phyloP scores from a whole-genome alignment of 768 basidiomycete genomes.

The Rhizopogon sp. region DNA sequence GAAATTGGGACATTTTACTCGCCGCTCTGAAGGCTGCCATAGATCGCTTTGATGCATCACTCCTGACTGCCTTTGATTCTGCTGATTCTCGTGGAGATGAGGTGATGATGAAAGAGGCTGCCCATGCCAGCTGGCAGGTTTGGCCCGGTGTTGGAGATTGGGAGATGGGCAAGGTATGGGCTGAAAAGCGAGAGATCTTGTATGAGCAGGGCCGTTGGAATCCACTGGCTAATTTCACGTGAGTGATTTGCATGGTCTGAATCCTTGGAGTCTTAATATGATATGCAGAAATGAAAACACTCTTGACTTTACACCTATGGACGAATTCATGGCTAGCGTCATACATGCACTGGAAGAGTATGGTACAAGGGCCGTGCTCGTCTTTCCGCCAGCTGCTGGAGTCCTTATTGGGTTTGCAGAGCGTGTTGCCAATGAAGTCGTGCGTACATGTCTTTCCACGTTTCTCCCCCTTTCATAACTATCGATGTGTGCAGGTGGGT shows the following conservation, averaged over 20 bases:
- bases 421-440: conserved; percentile 80
- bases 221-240: conserved; percentile 79
- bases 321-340: conserved; percentile 74
- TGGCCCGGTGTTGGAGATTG: conserved; percentile 53
- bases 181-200: conserved; percentile 92
- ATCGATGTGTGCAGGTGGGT: conserved; percentile 50
- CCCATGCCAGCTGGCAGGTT: conserved; percentile 83
- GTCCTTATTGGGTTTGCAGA: conserved; percentile 83
- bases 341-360: conserved; percentile 64
- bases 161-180: conserved; percentile 95
- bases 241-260: conserved; percentile 20
- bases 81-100: conserved; percentile 77
- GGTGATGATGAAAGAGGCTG: conserved; percentile 71
- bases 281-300: conserved; percentile 41
- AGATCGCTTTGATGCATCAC: conserved; percentile 83
- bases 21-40: conserved; percentile 69
- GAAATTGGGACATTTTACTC: conserved; percentile 57
- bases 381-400: conserved; percentile 78
- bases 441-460: conserved; percentile 29
- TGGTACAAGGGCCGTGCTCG: conserved; percentile 73
- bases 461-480: background rate
- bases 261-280: background rate
- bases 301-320: conserved; percentile 92
- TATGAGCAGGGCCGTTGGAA: conserved; percentile 82
- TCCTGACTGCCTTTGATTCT: conserved; percentile 86